These are phyloP conservation scores for Leccinum imitatum DNA, from an alignment of 768 basidiomycete species.

Conservation along the genomic window DNA sequence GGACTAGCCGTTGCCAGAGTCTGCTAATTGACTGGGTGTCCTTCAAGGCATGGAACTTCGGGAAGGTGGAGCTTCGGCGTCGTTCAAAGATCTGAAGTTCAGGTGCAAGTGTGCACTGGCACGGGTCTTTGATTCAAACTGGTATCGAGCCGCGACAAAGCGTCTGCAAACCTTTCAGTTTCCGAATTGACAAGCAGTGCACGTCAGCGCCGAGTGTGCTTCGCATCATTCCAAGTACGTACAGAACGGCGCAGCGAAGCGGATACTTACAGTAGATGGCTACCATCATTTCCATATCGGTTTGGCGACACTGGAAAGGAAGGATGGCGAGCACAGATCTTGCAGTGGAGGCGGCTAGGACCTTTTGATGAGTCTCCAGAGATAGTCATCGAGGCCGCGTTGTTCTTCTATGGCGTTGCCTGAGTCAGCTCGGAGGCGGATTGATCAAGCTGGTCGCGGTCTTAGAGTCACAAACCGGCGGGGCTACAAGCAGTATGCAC, in stretches of 20 bases:
- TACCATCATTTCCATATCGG: background rate
- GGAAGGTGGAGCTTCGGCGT: background rate
- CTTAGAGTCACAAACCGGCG: background rate
- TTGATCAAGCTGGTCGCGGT: too few relatives aligned
- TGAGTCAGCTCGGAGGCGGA: too few relatives aligned
- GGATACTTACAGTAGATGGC: background rate
- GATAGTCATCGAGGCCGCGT: background rate
- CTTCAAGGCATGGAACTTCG: too few relatives aligned
- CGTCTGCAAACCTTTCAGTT: background rate
- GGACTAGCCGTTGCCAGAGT: too few relatives aligned
- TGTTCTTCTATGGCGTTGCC: too few relatives aligned
- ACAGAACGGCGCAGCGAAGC: too few relatives aligned
- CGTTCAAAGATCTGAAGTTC: background rate
- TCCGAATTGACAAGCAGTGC: background rate
- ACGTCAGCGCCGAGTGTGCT: background rate
- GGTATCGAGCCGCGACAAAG: background rate
- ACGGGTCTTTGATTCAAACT: background rate
- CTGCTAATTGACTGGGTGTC: too few relatives aligned
- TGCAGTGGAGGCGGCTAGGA: background rate
- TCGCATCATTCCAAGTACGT: too few relatives aligned
- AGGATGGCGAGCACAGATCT: background rate
- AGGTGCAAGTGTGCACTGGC: background rate
- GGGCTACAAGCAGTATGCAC: background rate
- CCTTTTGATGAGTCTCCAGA: background rate
- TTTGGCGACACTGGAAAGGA: background rate